A percentile compares a stretch with the other conserved stretches of the same genome.
Conservation (phyloP, 139 green algal species). For the Protoeuglena noctilucae region DNA sequence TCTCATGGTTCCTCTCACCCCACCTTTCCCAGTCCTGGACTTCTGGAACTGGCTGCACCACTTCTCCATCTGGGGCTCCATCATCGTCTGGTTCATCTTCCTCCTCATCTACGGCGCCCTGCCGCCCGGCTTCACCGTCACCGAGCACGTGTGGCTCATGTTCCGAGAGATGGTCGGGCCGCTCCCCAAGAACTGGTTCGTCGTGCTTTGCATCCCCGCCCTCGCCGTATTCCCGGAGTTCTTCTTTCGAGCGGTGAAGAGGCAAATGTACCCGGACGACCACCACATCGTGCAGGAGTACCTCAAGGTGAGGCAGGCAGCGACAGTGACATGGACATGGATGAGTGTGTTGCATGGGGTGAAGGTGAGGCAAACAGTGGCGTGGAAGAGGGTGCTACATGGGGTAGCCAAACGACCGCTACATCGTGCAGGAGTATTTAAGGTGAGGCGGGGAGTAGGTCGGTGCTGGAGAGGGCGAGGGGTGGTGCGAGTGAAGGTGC, state of each 20-base stretch:
- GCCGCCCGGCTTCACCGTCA: slow-evolving; percentile 30
- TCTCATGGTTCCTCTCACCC: too few relatives aligned
- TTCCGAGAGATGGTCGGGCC: slow-evolving; percentile 27
- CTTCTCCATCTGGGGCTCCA: slow-evolving; percentile 33
- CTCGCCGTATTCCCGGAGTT: slow-evolving; percentile 38
- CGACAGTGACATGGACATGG: too few relatives aligned
- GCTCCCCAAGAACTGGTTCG: slow-evolving; percentile 36
- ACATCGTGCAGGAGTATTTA: too few relatives aligned
- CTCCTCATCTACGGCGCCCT: slow-evolving; percentile 39
- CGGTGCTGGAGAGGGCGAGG: too few relatives aligned
- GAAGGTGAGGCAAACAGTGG: too few relatives aligned
- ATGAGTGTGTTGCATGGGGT: too few relatives aligned
- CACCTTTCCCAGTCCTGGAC: too few relatives aligned
- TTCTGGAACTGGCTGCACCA: slow-evolving; percentile 50
- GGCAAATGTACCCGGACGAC: slow-evolving; percentile 21
- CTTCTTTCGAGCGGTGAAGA: slow-evolving; percentile 23
- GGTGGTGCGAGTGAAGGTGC: too few relatives aligned
- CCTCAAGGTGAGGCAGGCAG: too few relatives aligned
- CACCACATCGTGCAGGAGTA: slow-evolving; percentile 39
- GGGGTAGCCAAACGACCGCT: too few relatives aligned
- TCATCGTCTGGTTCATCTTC: slow-evolving; percentile 49
- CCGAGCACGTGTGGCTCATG: slow-evolving; percentile 11
- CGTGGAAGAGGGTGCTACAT: too few relatives aligned
- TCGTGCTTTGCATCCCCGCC: slow-evolving; percentile 26
- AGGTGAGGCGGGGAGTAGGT: too few relatives aligned